phyloP scores from a whole-genome alignment of 1,284 basidiomycete species.

The Moesziomyces antarcticus region DNA sequence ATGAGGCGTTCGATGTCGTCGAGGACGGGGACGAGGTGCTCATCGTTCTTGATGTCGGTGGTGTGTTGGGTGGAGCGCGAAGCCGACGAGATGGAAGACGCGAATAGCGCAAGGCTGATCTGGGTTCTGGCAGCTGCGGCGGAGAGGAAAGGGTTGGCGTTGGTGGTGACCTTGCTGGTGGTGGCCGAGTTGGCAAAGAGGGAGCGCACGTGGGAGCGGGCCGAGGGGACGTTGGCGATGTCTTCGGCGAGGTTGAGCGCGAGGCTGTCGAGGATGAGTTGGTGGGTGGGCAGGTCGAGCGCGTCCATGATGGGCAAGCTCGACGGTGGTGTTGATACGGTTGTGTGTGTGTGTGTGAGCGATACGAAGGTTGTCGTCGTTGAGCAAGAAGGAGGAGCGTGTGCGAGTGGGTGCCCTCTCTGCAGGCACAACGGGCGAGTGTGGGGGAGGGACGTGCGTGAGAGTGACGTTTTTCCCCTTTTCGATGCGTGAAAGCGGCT shows the following conservation, averaged over 20 bases:
- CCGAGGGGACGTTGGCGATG: constrained; percentile 52
- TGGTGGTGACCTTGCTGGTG: constrained; percentile 40
- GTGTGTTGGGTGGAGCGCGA: constrained; percentile 53
- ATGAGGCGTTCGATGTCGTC: constrained; percentile 50
- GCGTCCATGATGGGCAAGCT: constrained; percentile 55
- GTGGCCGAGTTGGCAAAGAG: constrained; percentile 44
- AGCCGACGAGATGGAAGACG: constrained; percentile 60
- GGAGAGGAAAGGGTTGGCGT: constrained; percentile 36
- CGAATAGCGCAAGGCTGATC: constrained; percentile 64
- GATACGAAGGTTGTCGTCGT: too few relatives aligned
- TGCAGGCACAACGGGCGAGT: too few relatives aligned
- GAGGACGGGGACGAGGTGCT: constrained; percentile 58
- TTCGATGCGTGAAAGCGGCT: too few relatives aligned
- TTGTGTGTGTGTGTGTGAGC: too few relatives aligned
- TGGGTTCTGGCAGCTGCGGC: constrained; percentile 56
- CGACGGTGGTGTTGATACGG: neutral
- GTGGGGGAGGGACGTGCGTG: too few relatives aligned
- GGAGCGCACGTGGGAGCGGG: constrained; percentile 34
- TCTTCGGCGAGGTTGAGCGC: constrained; percentile 73
- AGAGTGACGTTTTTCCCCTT: too few relatives aligned
- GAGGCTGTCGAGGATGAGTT: constrained; percentile 82
- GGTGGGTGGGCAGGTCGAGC: constrained; percentile 77
- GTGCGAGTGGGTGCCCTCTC: too few relatives aligned
- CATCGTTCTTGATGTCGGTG: constrained; percentile 42
- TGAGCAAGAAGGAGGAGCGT: too few relatives aligned